Percentiles rank a stretch among this genome's conserved stretches.
phyloP scores from a whole-genome alignment of 108 stramenopile species.

The Epithemia pelagica region DNA sequence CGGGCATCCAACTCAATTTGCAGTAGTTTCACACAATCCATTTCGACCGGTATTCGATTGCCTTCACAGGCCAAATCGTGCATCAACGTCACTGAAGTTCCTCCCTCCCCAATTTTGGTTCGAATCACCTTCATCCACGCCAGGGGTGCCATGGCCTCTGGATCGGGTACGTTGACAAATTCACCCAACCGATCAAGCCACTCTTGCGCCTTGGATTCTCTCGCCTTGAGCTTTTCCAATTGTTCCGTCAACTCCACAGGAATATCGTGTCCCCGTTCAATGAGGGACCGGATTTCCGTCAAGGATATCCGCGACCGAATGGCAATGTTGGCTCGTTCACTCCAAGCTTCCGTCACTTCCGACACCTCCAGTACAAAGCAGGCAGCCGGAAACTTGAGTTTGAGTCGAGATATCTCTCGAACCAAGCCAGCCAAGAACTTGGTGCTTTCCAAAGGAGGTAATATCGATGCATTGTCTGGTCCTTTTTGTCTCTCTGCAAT shows the following conservation, averaged over 20 bases:
- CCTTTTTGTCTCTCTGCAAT: conserved; percentile 18
- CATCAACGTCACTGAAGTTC: conserved; percentile 27
- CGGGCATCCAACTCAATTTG: conserved; percentile 73
- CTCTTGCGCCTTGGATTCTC: conserved; percentile 40
- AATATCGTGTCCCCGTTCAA: conserved; percentile 43
- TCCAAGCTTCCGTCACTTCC: conserved; percentile 51
- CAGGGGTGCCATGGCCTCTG: conserved; percentile 22
- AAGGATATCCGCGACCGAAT: conserved; percentile 67
- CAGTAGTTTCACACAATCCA: conserved; percentile 54
- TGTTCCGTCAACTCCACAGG: conserved; percentile 62
- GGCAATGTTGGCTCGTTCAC: conserved; percentile 71
- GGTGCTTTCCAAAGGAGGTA: conserved; percentile 26
- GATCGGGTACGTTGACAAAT: conserved; percentile 26
- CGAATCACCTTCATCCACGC: conserved; percentile 47
- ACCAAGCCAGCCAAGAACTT: conserved; percentile 50
- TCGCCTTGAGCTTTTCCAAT: conserved; percentile 53
- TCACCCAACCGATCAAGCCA: conserved; percentile 53
- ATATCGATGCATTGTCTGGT: conserved; percentile 20
- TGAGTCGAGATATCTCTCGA: conserved; percentile 56
- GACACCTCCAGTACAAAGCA: conserved; percentile 38
- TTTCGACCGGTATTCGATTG: conserved; percentile 67
- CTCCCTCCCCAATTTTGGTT: conserved; percentile 28
- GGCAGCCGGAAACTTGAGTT: conserved; percentile 45
- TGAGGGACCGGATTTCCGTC: conserved; percentile 50
- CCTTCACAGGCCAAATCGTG: conserved; percentile 60